Conservation (phyloP, 2,329 filamentous ascomycete genomes). For the Juglanconis juglandina region DNA sequence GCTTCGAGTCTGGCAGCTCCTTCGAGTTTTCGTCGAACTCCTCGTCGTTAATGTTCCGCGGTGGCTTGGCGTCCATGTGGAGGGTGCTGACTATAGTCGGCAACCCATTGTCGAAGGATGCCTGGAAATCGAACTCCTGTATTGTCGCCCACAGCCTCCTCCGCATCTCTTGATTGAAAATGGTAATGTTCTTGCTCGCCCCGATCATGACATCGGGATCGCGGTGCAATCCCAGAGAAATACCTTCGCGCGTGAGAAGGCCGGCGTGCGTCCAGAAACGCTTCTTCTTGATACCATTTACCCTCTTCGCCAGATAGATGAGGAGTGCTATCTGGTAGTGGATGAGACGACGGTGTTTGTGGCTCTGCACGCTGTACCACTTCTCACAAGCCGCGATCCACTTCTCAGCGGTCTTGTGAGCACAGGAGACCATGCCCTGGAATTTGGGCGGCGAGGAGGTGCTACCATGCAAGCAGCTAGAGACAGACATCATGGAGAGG, state of each 20-base stretch:
- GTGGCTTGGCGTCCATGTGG: slow-evolving; percentile 52
- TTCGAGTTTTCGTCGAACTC: slow-evolving; percentile 53
- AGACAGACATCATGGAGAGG: slow-evolving; percentile 58
- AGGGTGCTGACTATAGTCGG: slow-evolving; percentile 56
- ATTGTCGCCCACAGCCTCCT: slow-evolving; percentile 59
- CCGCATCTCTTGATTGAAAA: slow-evolving; percentile 61
- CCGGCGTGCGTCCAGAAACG: slow-evolving; percentile 59
- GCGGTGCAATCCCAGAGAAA: slow-evolving; percentile 57
- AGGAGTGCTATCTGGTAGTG: slow-evolving; percentile 60
- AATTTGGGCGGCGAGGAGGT: slow-evolving; percentile 44
- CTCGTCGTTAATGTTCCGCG: slow-evolving; percentile 56
- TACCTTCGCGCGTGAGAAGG: slow-evolving; percentile 53
- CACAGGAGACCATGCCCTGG: slow-evolving; percentile 55
- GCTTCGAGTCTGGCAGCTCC: slow-evolving; percentile 48
- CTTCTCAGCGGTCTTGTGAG: slow-evolving; percentile 51
- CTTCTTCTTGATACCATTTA: slow-evolving; percentile 64
- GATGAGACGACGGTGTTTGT: slow-evolving; percentile 58
- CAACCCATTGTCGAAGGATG: slow-evolving; percentile 58
- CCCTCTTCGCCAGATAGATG: slow-evolving; percentile 57
- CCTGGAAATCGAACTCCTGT: slow-evolving; percentile 60
- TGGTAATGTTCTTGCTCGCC: slow-evolving; percentile 45
- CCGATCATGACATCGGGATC: slow-evolving; percentile 52
- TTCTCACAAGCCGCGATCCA: slow-evolving; percentile 55
- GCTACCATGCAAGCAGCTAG: slow-evolving; percentile 54
- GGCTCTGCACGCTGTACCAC: slow-evolving; percentile 54